Percentiles rank a stretch among this genome's conserved stretches.
phyloP scores from a whole-genome alignment of 2,329 filamentous ascomycete species.

The Aspergillus melleus region DNA sequence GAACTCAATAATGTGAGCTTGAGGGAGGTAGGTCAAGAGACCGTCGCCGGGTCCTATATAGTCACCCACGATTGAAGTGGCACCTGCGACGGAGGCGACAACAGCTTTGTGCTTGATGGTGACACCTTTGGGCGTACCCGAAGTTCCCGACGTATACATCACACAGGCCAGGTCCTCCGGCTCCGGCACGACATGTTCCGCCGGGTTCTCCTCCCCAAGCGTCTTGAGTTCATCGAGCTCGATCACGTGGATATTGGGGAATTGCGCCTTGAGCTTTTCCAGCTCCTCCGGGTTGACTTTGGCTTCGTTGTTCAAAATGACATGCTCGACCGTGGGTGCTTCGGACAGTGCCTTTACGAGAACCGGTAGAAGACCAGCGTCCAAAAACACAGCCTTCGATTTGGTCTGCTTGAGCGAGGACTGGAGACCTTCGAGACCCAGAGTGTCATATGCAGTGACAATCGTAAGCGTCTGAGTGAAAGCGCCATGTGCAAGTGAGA shows the following conservation, averaged over 20 bases:
- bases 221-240: conserved; percentile 58
- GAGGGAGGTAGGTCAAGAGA: conserved; percentile 85
- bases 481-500: conserved; percentile 44
- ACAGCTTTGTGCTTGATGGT: conserved; percentile 78
- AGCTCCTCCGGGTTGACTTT: conserved; percentile 55
- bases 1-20: conserved; percentile 95
- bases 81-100: conserved; percentile 78
- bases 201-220: conserved; percentile 64
- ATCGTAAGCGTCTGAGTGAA: conserved; percentile 85
- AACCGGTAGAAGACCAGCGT: conserved; percentile 71
- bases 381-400: conserved; percentile 80
- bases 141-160: conserved; percentile 84
- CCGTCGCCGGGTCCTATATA: conserved; percentile 76
- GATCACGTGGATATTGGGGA: conserved; percentile 53
- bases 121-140: conserved; percentile 85
- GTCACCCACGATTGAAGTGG: conserved; percentile 73
- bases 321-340: conserved; percentile 55
- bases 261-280: conserved; percentile 54
- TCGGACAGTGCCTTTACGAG: conserved; percentile 57
- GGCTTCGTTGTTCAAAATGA: conserved; percentile 60
- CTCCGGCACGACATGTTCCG: conserved; percentile 70
- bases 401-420: conserved; percentile 82
- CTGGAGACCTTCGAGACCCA: conserved; percentile 79
- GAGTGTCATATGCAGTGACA: conserved; percentile 92
- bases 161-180: conserved; percentile 79